Percentiles rank a stretch among this genome's conserved stretches.
Conservation (phyloP, 129 eudicot species). For the Ambrosia artemisiifolia region DNA sequence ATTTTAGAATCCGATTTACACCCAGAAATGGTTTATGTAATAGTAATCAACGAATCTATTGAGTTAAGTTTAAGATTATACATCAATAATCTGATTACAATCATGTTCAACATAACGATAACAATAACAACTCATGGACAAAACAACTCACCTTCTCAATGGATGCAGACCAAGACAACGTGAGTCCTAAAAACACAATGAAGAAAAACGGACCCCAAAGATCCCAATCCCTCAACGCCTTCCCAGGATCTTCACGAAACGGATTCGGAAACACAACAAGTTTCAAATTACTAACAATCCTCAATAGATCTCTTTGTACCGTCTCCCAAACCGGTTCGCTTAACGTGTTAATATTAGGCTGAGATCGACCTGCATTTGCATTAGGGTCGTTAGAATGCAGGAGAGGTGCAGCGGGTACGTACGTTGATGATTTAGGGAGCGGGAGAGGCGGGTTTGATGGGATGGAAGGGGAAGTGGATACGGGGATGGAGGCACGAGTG, state of each 20-base stretch:
- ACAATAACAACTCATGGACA: too few relatives aligned
- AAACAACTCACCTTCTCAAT: slow-evolving; percentile 64
- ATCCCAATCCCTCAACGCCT: slow-evolving; percentile 98
- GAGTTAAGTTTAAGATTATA: too few relatives aligned
- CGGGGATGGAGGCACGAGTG: slow-evolving; percentile 70
- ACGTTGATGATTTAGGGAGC: slow-evolving; percentile 11
- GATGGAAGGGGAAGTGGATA: slow-evolving; percentile 55
- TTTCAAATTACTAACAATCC: slow-evolving; percentile 89
- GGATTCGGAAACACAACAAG: slow-evolving; percentile 95
- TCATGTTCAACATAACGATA: background rate
- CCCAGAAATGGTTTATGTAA: too few relatives aligned
- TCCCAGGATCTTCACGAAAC: slow-evolving; percentile 88
- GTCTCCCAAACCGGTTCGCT: slow-evolving; percentile 99
- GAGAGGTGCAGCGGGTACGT: slow-evolving; percentile 34
- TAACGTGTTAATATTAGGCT: slow-evolving; percentile 43
- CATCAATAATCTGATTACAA: background rate
- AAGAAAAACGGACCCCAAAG: slow-evolving; percentile 98
- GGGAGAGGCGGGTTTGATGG: slow-evolving; percentile 54
- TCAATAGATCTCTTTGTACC: slow-evolving; percentile 73
- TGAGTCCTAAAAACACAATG: slow-evolving; percentile 86
- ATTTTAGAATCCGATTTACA: too few relatives aligned
- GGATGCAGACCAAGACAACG: slow-evolving; percentile 93
- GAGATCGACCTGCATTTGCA: slow-evolving; percentile 14
- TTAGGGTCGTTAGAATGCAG: slow-evolving; percentile 5
- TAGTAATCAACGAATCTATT: too few relatives aligned